These are phyloP conservation scores for Escovopsis weberi DNA, from an alignment of 2,329 filamentous ascomycete genomes.

Conservation along the genomic window DNA sequence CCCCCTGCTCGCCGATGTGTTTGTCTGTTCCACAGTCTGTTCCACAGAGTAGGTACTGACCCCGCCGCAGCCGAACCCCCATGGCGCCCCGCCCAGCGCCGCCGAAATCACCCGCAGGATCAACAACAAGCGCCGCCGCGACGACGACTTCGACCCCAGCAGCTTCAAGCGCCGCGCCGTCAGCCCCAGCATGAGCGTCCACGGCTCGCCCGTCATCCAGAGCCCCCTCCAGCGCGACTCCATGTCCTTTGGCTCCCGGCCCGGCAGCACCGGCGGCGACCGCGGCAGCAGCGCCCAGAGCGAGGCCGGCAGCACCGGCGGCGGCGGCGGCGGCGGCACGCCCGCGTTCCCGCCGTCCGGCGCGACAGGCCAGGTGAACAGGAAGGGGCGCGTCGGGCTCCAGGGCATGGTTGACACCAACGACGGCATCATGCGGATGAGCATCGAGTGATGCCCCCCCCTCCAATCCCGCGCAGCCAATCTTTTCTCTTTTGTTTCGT, in stretches of 20 bases:
- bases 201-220: conserved; percentile 79
- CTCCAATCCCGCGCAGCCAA: conserved; percentile 15
- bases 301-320: conserved; percentile 31
- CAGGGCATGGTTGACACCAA: conserved; percentile 95
- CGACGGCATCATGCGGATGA: conserved; percentile 93
- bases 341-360: conserved; percentile 19
- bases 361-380: conserved; percentile 29
- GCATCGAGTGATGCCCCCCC: conserved; percentile 67
- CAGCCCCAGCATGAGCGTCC: conserved; percentile 77
- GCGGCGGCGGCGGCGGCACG: conserved; percentile 24
- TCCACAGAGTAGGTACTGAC: no score
- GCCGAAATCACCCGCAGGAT: conserved; percentile 67
- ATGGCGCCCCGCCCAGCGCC: conserved; percentile 41
- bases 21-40: no score
- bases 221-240: conserved; percentile 63
- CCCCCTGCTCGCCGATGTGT: not conserved
- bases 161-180: conserved; percentile 87
- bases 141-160: conserved; percentile 79
- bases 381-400: conserved; percentile 55
- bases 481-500: no score
- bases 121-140: conserved; percentile 68
- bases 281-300: conserved; percentile 35
- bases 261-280: conserved; percentile 45
- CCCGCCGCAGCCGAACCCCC: no score
- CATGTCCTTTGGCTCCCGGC: conserved; percentile 57